Conservation (phyloP, 164 flowering plant species). For the Berberis vulgaris region DNA sequence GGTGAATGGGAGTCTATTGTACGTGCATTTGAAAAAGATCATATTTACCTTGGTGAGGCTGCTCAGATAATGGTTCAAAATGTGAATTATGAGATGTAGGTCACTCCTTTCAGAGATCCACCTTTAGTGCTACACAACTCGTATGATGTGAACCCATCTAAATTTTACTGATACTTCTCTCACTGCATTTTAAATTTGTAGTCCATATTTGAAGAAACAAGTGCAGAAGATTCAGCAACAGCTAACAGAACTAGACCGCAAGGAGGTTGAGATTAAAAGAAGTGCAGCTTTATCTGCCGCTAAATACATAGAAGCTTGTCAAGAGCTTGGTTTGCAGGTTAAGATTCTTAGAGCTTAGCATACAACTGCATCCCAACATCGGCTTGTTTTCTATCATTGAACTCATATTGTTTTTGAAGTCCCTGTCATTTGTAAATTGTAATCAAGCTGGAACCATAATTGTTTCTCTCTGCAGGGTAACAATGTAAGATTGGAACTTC, state of each 20-base stretch:
- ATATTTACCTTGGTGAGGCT: slow-evolving; percentile 90
- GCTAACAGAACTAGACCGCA: slow-evolving; percentile 80
- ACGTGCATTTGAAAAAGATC: slow-evolving; percentile 81
- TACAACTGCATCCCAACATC: slow-evolving; percentile 5
- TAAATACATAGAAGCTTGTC: slow-evolving; percentile 88
- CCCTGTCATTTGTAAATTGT: neutral
- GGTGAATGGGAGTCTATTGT: slow-evolving; percentile 93
- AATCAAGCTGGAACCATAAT: neutral
- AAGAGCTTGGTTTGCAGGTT: slow-evolving; percentile 95
- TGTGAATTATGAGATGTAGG: slow-evolving; percentile 95
- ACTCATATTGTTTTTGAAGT: neutral
- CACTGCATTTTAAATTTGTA: slow-evolving; percentile 21
- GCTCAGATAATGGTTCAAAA: slow-evolving; percentile 92
- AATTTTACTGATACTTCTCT: slow-evolving; percentile 1
- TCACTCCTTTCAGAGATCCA: slow-evolving; percentile 1
- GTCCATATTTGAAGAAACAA: slow-evolving; percentile 93
- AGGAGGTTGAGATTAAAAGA: slow-evolving; percentile 85
- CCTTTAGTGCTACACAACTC: neutral
- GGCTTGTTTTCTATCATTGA: neutral
- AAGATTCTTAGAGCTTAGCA: neutral
- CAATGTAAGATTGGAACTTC: slow-evolving; percentile 74
- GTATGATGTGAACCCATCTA: neutral
- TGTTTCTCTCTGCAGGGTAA: slow-evolving; percentile 47
- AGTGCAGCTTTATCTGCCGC: slow-evolving; percentile 77
- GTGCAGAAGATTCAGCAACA: slow-evolving; percentile 95